Conservation (phyloP, 1,284 basidiomycete species). For the Cryptococcus sp. region DNA sequence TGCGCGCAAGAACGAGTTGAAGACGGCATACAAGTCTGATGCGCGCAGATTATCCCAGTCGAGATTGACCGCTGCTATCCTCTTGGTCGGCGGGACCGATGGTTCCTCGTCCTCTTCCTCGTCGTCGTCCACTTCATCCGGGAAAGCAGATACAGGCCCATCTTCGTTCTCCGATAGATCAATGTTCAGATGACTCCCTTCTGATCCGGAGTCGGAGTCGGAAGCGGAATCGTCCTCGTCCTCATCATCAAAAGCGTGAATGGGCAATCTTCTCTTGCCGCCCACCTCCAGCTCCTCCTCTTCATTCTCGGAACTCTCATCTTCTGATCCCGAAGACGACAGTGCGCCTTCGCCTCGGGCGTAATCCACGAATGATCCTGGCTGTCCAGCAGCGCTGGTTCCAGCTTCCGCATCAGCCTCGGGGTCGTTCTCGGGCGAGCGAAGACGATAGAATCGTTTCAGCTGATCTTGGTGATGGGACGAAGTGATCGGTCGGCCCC, state of each 20-base stretch:
- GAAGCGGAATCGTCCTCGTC: conserved; percentile 53
- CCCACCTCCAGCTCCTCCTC: conserved; percentile 57
- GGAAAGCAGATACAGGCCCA: conserved; percentile 43
- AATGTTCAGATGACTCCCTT: conserved; percentile 55
- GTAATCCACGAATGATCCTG: conserved; percentile 63
- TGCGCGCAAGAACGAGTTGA: conserved; percentile 73
- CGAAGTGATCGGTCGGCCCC: conserved; percentile 74
- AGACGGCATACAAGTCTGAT: conserved; percentile 87
- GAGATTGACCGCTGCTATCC: conserved; percentile 91
- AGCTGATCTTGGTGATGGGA: conserved; percentile 73
- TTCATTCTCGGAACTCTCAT: conserved; percentile 59
- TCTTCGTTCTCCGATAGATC: conserved; percentile 73
- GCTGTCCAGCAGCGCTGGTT: conserved; percentile 33
- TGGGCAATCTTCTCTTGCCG: conserved; percentile 42
- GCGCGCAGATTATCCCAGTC: conserved; percentile 98
- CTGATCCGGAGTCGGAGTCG: conserved; percentile 30
- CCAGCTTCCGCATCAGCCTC: conserved; percentile 54
- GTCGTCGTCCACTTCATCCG: conserved; percentile 39
- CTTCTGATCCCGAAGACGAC: conserved; percentile 76
- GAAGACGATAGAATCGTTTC: conserved; percentile 77
- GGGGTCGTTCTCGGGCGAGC: conserved; percentile 36
- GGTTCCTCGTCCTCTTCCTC: conserved; percentile 49
- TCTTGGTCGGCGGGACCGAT: conserved; percentile 59
- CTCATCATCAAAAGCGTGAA: conserved; percentile 33
- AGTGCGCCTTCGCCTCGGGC: conserved; percentile 85